A percentile compares a stretch with the other conserved stretches of the same genome.
phyloP scores from a whole-genome alignment of 2,329 filamentous ascomycete genomes.

The Fusarium abutilonis region DNA sequence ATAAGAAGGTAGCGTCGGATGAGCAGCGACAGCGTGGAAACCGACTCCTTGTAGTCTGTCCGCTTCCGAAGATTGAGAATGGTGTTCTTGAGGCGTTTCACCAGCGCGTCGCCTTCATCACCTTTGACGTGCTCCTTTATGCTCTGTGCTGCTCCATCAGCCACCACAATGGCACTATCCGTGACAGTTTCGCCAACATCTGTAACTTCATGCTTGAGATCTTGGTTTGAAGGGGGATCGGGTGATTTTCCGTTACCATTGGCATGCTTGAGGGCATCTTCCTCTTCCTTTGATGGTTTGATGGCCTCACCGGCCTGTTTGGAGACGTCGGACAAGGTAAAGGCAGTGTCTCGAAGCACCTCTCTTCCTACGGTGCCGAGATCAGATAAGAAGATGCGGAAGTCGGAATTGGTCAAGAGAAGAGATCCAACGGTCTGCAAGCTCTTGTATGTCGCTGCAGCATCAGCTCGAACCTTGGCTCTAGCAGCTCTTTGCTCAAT shows the following conservation, averaged over 20 bases:
- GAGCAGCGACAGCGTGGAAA: conserved; percentile 78
- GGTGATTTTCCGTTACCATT: conserved; percentile 44
- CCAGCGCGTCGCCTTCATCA: conserved; percentile 76
- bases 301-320: conserved; percentile 77
- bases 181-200: conserved; percentile 64
- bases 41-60: conserved; percentile 85
- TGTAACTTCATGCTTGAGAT: conserved; percentile 67
- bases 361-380: conserved; percentile 81
- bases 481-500: conserved; percentile 44
- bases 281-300: conserved; percentile 72
- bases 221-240: conserved; percentile 64
- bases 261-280: conserved; percentile 58
- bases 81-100: conserved; percentile 79
- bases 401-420: conserved; percentile 90
- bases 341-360: conserved; percentile 87
- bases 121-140: conserved; percentile 77
- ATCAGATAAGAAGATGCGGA: conserved; percentile 85
- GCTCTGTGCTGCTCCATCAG: conserved; percentile 72
- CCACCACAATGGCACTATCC: conserved; percentile 64
- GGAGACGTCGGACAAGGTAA: conserved; percentile 79
- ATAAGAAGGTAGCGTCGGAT: conserved; percentile 80
- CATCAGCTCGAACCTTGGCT: conserved; percentile 49
- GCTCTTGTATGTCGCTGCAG: conserved; percentile 72
- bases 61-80: conserved; percentile 78
- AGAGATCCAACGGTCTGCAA: conserved; percentile 83